Evolutionary conservation across 306 rosid genomes (phyloP).

Genomic region (Elaeagnus macrophylla): DNA sequence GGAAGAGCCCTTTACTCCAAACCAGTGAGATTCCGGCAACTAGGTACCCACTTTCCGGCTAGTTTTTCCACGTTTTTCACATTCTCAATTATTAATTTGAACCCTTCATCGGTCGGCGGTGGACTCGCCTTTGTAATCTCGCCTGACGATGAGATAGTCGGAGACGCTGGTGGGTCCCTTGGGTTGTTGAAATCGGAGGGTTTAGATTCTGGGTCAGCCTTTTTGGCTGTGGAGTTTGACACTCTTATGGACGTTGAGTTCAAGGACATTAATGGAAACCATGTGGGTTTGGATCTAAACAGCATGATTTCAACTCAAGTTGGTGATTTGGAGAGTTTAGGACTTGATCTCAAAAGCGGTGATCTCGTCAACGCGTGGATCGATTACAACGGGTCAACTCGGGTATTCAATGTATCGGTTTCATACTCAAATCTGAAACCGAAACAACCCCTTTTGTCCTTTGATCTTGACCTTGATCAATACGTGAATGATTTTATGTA

Average conservation of each 20-base stretch:
- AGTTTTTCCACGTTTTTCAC: slow-evolving; percentile 84
- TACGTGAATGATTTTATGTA: slow-evolving; percentile 76
- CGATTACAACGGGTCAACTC: slow-evolving; percentile 55
- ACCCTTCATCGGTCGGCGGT: slow-evolving; percentile 91
- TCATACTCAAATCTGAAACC: slow-evolving; percentile 92
- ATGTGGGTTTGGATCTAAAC: slow-evolving; percentile 85
- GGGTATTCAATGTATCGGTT: slow-evolving; percentile 51
- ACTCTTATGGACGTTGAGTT: slow-evolving; percentile 88
- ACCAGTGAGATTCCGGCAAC: slow-evolving; percentile 63
- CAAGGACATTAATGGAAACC: slow-evolving; percentile 84
- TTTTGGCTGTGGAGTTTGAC: slow-evolving; percentile 86
- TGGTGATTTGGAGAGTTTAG: slow-evolving; percentile 45
- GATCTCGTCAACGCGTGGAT: slow-evolving; percentile 80
- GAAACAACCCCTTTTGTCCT: slow-evolving; percentile 50
- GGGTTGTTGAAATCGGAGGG: slow-evolving; percentile 34
- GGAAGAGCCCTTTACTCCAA: slow-evolving; percentile 64
- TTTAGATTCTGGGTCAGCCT: slow-evolving; percentile 18
- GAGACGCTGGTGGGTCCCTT: slow-evolving; percentile 72
- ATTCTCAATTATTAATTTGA: slow-evolving; percentile 60
- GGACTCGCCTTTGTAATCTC: slow-evolving; percentile 75
- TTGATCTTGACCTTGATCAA: slow-evolving; percentile 54
- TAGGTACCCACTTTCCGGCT: slow-evolving; percentile 31
- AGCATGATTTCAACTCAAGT: slow-evolving; percentile 55
- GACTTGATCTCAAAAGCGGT: slow-evolving; percentile 79
- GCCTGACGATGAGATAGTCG: slow-evolving; percentile 49